Evolutionary conservation across 257 asterid genomes (phyloP), one percentile per base, ranked within the genome.

Genomic region (Solanum boliviense): DNA sequence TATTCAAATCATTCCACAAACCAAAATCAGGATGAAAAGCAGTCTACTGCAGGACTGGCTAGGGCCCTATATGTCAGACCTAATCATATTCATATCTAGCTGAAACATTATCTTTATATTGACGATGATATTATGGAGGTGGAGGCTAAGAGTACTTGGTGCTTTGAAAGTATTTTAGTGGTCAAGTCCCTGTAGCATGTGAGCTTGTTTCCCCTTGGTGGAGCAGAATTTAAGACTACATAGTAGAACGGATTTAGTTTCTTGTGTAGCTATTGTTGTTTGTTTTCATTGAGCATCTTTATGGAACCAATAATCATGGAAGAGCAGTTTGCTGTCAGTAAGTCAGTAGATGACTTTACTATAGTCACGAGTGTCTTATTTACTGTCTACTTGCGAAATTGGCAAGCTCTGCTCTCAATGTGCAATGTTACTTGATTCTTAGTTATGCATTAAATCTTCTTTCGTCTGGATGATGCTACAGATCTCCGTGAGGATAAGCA

Each of bases 401-500:
- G 29, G 25, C 56, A 18, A 85, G 1, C 60, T 79, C 85, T 67
- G 27, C 65, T 85, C 81, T 12, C 44, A 41, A 52, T 62, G 87
- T 62, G 44, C 62, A 27, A 16, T 85, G 11, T 71, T 31, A 29
- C 86, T 85, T 38, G 87, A 82, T 82, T 82, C 70, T 85, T 39
- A 23, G 82, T 39, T 23, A 60, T 85, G 79, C 58, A 29, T 67
- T 38, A 85, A 65, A 25, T 85, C 7, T 18, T 85, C 13, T 44
- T 65, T 36, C 46, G 8, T n/a, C 39, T 67, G 65, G 29, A 62
- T 84, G 67, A 31, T 85, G 52, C 60, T 84, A 89, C 87, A 96
- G 99, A 96, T 91, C 99, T 96, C 75, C 98, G 99, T 12, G 99
- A 95, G 92, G 98, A 96, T 89, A 95, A 93, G 90, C 96, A 93